Evolutionary conservation across 2,329 filamentous ascomycete species (phyloP).

Genomic region (Colletotrichum lentis): DNA sequence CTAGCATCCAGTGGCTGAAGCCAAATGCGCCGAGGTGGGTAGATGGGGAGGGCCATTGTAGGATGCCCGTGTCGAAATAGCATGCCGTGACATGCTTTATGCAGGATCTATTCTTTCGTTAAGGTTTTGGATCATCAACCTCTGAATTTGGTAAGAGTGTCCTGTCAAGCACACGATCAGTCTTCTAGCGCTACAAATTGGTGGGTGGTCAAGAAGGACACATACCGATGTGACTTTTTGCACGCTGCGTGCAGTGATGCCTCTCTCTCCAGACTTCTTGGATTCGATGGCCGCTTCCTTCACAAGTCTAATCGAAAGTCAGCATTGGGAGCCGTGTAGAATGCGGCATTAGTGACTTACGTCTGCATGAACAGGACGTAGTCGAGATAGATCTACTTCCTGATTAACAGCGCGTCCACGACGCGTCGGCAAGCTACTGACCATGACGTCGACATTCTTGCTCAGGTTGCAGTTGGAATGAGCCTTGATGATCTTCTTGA

Average conservation of each 20-base stretch:
- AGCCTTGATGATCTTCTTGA: slow-evolving; percentile 91
- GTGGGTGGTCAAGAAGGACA: slow-evolving; percentile 32
- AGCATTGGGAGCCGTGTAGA: slow-evolving; percentile 16
- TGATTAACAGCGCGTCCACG: slow-evolving; percentile 42
- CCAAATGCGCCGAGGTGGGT: neutral
- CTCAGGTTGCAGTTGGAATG: slow-evolving; percentile 81
- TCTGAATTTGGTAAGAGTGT: slow-evolving; percentile 73
- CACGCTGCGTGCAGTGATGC: slow-evolving; percentile 77
- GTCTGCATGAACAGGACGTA: slow-evolving; percentile 83
- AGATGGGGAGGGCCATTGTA: too few species aligned
- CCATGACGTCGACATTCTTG: slow-evolving; percentile 87
- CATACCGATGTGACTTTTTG: slow-evolving; percentile 79
- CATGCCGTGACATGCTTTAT: neutral
- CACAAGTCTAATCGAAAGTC: slow-evolving; percentile 58
- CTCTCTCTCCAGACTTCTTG: slow-evolving; percentile 76
- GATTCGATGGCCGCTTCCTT: slow-evolving; percentile 81
- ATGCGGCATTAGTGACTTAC: slow-evolving; percentile 47
- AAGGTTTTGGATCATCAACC: slow-evolving; percentile 47
- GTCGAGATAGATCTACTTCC: slow-evolving; percentile 77
- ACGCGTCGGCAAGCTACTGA: slow-evolving; percentile 52
- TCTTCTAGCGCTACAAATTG: neutral
- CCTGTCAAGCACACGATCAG: slow-evolving; percentile 51
- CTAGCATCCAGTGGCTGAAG: neutral
- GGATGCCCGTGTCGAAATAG: neutral
- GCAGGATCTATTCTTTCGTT: neutral